A percentile compares a stretch with the other conserved stretches of the same genome.
Conservation (phyloP, 2,329 filamentous ascomycete species). For the Sphaerostilbella broomeana region DNA sequence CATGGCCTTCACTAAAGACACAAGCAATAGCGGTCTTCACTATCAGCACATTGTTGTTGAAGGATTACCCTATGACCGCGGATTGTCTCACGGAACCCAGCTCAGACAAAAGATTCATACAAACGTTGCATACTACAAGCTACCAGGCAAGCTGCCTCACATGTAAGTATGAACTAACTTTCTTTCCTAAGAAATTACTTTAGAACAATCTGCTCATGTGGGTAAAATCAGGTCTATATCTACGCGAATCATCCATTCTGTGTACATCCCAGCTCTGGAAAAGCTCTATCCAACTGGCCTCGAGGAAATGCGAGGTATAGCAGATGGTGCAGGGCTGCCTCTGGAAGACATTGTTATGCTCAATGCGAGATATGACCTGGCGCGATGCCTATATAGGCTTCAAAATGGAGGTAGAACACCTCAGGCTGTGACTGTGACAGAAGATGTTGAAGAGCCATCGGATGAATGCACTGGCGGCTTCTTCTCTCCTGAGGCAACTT, state of each 20-base stretch:
- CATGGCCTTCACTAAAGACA: not conserved
- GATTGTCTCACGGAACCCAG: constrained; percentile 5
- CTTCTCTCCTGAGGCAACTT: constrained; percentile 9
- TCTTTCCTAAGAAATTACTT: not conserved
- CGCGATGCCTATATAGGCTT: constrained; percentile 14
- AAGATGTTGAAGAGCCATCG: constrained; percentile 33
- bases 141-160: constrained; percentile 8
- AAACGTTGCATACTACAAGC: constrained; percentile 9
- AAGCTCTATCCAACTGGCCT: constrained; percentile 10
- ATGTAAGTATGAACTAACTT: constrained; percentile 6
- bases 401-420: not conserved
- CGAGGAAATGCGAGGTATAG: constrained; percentile 44
- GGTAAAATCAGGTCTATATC: not conserved
- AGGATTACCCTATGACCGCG: constrained; percentile 7
- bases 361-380: constrained; percentile 52
- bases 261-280: constrained; percentile 7
- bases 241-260: constrained; percentile 1
- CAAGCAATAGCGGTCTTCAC: not conserved
- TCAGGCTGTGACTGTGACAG: constrained; percentile 1
- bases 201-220: not conserved
- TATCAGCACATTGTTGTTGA: constrained; percentile 10
- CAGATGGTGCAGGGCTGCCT: constrained; percentile 39
- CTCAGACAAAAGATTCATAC: constrained; percentile 2
- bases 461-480: constrained; percentile 40
- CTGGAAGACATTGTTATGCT: constrained; percentile 50